Evolutionary conservation across 805 yeast genomes (phyloP).

Genomic region (Vanderwaltozyma yarrowii): DNA sequence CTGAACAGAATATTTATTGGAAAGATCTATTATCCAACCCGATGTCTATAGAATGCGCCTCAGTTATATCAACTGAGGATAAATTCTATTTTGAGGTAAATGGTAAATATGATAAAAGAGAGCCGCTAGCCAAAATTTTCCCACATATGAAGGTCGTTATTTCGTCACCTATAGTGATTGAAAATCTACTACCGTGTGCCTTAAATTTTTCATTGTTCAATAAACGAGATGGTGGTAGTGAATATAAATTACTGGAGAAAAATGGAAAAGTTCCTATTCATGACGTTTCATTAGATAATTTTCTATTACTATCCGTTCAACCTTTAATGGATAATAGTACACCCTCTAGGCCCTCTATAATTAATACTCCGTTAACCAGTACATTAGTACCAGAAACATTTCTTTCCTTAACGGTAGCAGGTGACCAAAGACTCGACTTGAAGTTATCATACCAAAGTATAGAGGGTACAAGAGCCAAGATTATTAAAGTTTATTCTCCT

Average conservation of each 20-base stretch:
- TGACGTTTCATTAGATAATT: conserved; percentile 62
- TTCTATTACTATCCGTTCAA: conserved; percentile 59
- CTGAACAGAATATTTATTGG: conserved; percentile 57
- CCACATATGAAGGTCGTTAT: conserved; percentile 75
- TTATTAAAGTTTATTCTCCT: conserved; percentile 69
- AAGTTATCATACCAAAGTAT: conserved; percentile 51
- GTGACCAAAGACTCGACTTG: conserved; percentile 59
- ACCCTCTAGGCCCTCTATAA: conserved; percentile 29
- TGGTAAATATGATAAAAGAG: conserved; percentile 52
- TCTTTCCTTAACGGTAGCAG: conserved; percentile 43
- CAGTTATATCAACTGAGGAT: conserved; percentile 32
- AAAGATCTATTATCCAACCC: conserved; percentile 40
- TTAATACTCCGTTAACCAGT: conserved; percentile 42
- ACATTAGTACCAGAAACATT: conserved; percentile 47
- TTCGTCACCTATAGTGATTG: conserved; percentile 79
- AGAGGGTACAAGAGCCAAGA: conserved; percentile 42
- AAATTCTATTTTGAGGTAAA: conserved; percentile 63
- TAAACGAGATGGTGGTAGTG: conserved; percentile 55
- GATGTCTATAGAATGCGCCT: conserved; percentile 49
- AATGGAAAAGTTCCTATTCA: conserved; percentile 71
- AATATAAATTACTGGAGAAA: conserved; percentile 49
- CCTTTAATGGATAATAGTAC: conserved; percentile 38
- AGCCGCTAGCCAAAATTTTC: conserved; percentile 62
- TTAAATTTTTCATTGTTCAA: conserved; percentile 67
- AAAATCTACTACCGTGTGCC: conserved; percentile 78